Percentiles rank a stretch among this genome's conserved stretches.
Conservation (phyloP, 371 early-diverging fungal genomes). For the Mucor sp. region DNA sequence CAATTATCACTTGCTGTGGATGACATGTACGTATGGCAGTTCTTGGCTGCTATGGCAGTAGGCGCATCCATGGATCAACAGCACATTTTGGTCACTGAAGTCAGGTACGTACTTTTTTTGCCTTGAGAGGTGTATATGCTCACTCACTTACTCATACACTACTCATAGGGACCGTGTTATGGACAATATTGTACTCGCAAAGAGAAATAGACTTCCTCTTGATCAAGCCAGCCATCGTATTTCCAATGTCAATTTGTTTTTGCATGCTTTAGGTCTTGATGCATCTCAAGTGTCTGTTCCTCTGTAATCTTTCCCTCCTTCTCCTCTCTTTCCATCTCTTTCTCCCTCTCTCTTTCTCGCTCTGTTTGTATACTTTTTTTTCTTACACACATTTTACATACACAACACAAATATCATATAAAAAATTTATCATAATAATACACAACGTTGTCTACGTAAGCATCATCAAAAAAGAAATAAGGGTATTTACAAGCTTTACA, state of each 20-base stretch:
- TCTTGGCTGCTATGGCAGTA: slow-evolving; percentile 93
- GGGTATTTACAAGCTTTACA: not conserved
- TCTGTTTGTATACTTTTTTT: slow-evolving; percentile 1
- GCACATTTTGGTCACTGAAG: slow-evolving; percentile 88
- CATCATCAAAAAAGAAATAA: not conserved
- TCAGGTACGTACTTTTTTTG: slow-evolving; percentile 46
- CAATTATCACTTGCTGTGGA: slow-evolving; percentile 58
- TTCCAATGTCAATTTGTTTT: slow-evolving; percentile 90
- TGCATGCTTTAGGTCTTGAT: slow-evolving; percentile 94
- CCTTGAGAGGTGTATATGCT: not conserved
- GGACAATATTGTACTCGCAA: slow-evolving; percentile 75
- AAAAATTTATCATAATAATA: slow-evolving; percentile 1
- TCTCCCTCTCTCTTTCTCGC: not conserved
- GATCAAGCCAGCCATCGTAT: slow-evolving; percentile 71
- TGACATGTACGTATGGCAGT: slow-evolving; percentile 98
- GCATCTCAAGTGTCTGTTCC: slow-evolving; percentile 80
- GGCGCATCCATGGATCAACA: slow-evolving; percentile 94
- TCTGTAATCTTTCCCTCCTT: slow-evolving; percentile 22
- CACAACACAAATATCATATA: not conserved
- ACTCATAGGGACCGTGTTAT: slow-evolving; percentile 76
- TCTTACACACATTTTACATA: slow-evolving; percentile 1
- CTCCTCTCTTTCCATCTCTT: too few relatives aligned
- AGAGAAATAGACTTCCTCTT: slow-evolving; percentile 57
- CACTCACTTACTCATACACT: not conserved
- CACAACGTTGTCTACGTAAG: not conserved